Conservation (phyloP, 768 basidiomycete species). For the Trametes cubensis region DNA sequence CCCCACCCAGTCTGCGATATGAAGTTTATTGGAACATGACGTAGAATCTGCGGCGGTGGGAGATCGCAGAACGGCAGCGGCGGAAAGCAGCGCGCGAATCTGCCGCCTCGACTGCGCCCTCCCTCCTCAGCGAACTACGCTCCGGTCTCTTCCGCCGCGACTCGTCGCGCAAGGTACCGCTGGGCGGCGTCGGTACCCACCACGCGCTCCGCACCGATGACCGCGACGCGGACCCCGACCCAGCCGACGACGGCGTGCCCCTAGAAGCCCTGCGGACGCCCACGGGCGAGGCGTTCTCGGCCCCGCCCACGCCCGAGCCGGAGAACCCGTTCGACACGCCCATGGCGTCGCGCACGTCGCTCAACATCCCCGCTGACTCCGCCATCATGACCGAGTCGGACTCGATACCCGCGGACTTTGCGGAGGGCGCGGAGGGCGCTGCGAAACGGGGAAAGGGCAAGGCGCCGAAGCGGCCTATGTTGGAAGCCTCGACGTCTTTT, state of each 20-base stretch:
- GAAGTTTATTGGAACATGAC: too few species aligned
- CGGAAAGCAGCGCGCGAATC: constrained; percentile 74
- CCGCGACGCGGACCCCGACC: constrained; percentile 25
- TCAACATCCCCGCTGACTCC: constrained; percentile 35
- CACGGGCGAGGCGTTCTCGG: constrained; percentile 34
- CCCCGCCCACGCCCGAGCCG: constrained; percentile 43
- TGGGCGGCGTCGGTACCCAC: constrained; percentile 46
- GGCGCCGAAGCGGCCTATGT: constrained; percentile 28
- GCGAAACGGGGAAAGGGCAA: constrained; percentile 5
- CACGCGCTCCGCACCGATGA: constrained; percentile 46
- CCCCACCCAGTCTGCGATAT: neutral
- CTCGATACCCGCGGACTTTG: constrained; percentile 10
- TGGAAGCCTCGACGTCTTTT: constrained; percentile 30
- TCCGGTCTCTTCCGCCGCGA: constrained; percentile 60
- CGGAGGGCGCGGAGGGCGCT: constrained; percentile 29
- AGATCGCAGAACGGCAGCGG: constrained; percentile 72
- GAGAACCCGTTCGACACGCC: constrained; percentile 47
- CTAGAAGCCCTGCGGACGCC: constrained; percentile 51
- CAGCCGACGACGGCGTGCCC: constrained; percentile 44
- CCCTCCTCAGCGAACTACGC: constrained; percentile 60
- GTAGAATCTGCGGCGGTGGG: constrained; percentile 80
- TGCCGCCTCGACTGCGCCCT: constrained; percentile 36
- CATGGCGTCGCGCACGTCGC: constrained; percentile 54
- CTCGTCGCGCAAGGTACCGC: constrained; percentile 27
- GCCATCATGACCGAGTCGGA: constrained; percentile 33